Percentiles rank a stretch among this genome's conserved stretches.
These are phyloP conservation scores for Paramecium sexaurelia DNA, from an alignment of 73 alveolate genomes.

Conservation along the genomic window DNA sequence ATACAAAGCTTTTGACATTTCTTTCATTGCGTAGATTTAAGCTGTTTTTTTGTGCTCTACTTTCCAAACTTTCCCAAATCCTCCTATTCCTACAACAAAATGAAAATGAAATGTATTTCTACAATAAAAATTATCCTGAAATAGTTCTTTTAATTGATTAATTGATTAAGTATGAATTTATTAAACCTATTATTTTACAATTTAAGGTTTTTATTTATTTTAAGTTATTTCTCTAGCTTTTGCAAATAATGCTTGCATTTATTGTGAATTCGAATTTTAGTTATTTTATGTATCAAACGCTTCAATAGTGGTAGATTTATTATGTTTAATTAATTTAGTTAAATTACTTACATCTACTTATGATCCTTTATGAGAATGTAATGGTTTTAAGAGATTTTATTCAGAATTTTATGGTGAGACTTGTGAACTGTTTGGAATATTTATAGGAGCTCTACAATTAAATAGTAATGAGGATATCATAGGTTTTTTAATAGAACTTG, in stretches of 20 bases:
- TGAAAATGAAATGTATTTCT: conserved; percentile 76
- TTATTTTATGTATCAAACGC: not conserved
- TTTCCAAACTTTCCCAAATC: conserved; percentile 93
- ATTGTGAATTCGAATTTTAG: not conserved
- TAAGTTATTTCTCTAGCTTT: conserved; percentile 41
- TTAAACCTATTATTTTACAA: not conserved
- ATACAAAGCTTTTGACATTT: conserved; percentile 77
- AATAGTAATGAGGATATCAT: not conserved
- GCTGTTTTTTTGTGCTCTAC: conserved; percentile 79
- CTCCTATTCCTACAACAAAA: conserved; percentile 87
- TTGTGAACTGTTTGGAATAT: conserved; percentile 30
- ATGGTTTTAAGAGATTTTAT: conserved; percentile 14
- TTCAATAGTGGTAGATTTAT: conserved; percentile 23
- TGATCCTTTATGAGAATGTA: conserved; percentile 56
- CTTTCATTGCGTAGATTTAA: conserved; percentile 83
- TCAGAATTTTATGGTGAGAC: conserved; percentile 47
- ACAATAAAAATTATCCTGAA: not conserved
- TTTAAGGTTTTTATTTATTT: not conserved
- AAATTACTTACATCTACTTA: conserved; percentile 23
- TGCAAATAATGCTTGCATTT: not conserved
- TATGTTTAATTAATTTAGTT: conserved; percentile 13
- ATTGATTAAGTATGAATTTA: not conserved
- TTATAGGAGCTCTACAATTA: conserved; percentile 32
- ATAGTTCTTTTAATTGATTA: conserved; percentile 32
- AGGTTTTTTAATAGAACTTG: not conserved